Conservation (phyloP, 768 basidiomycete species). For the Dioszegia crocea region DNA sequence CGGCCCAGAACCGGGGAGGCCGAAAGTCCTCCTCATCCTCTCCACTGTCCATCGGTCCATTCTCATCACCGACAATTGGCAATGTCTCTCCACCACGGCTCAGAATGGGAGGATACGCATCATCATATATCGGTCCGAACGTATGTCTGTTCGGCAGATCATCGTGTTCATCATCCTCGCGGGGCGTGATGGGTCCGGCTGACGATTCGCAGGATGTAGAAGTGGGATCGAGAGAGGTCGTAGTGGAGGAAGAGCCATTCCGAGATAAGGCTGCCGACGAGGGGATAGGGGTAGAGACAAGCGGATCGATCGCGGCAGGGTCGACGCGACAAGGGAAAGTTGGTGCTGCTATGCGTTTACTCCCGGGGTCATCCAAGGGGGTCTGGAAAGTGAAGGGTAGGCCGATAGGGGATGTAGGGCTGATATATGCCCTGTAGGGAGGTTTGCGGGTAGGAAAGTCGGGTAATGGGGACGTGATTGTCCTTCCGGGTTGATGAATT, state of each 20-base stretch:
- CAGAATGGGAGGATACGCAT: background rate
- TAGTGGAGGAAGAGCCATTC: conserved; percentile 1
- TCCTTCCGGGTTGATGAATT: no score
- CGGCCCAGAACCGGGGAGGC: background rate
- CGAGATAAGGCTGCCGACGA: background rate
- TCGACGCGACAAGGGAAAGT: no score
- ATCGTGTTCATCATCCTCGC: background rate
- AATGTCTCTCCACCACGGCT: background rate
- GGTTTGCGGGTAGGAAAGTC: no score
- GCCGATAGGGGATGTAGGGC: no score
- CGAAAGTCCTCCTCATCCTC: background rate
- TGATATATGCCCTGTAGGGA: no score
- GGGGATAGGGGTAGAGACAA: no score
- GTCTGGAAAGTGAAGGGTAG: no score
- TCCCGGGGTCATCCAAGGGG: no score
- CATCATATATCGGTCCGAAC: background rate
- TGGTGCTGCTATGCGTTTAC: no score
- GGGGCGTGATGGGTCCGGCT: background rate
- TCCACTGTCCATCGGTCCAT: background rate
- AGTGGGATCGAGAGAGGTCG: background rate
- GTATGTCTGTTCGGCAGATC: background rate
- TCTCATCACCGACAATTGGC: background rate
- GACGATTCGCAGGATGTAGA: background rate
- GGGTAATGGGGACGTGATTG: no score
- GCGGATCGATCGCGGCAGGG: no score